Percentiles rank a stretch among this genome's conserved stretches.
Conservation (phyloP, 2,329 filamentous ascomycete species). For the Calonectria pauciramosa region DNA sequence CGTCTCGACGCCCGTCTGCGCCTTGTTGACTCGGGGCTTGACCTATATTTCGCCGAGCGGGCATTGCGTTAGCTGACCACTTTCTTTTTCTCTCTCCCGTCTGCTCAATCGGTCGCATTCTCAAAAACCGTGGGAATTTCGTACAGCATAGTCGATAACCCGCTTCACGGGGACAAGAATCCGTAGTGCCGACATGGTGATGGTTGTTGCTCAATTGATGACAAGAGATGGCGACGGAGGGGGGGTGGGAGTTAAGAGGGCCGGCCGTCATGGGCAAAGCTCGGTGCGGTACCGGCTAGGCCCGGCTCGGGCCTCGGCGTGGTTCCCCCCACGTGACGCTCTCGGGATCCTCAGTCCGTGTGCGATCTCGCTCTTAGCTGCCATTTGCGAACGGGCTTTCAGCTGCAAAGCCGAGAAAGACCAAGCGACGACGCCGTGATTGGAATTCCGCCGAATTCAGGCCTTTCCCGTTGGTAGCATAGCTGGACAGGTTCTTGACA, state of each 20-base stretch:
- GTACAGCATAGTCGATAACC: slow-evolving; percentile 89
- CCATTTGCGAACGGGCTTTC: slow-evolving; percentile 16
- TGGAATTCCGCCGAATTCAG: slow-evolving; percentile 3
- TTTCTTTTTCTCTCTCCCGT: neutral
- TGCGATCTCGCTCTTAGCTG: slow-evolving; percentile 38
- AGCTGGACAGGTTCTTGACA: neutral
- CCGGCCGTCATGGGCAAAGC: slow-evolving; percentile 47
- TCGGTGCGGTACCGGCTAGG: slow-evolving; percentile 56
- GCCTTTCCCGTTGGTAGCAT: neutral
- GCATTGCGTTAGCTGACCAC: slow-evolving; percentile 20
- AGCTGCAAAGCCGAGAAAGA: slow-evolving; percentile 23
- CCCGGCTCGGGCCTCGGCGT: slow-evolving; percentile 59
- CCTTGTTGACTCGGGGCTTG: slow-evolving; percentile 78
- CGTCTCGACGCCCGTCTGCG: slow-evolving; percentile 90
- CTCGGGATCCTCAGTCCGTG: slow-evolving; percentile 21
- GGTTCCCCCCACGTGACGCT: slow-evolving; percentile 51
- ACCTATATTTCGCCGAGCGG: slow-evolving; percentile 59
- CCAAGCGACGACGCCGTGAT: slow-evolving; percentile 19
- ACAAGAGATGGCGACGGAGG: slow-evolving; percentile 38
- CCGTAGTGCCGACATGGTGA: slow-evolving; percentile 73
- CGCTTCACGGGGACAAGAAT: slow-evolving; percentile 87
- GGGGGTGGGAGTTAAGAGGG: slow-evolving; percentile 33
- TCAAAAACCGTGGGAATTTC: slow-evolving; percentile 42
- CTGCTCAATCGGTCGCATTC: neutral
- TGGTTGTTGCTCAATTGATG: slow-evolving; percentile 45